These are phyloP conservation scores for Monosporozyma unispora DNA, from an alignment of 805 yeast species.

Conservation along the genomic window DNA sequence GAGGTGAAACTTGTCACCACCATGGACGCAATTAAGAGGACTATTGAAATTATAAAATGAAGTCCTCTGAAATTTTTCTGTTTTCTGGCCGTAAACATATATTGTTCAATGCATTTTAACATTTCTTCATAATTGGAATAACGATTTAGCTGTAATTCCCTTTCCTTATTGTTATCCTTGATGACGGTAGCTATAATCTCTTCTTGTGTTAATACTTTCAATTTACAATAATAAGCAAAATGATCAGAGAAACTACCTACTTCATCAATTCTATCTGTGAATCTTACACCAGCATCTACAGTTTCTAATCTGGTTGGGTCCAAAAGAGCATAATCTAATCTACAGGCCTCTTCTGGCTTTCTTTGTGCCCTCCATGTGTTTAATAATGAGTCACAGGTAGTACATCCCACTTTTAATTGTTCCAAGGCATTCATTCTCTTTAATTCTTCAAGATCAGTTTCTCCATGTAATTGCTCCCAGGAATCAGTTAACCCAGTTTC, in stretches of 20 bases:
- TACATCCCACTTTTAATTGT: conserved; percentile 68
- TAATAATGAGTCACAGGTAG: conserved; percentile 79
- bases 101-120: conserved; percentile 37
- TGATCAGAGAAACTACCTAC: conserved; percentile 86
- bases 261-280: conserved; percentile 57
- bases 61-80: conserved; percentile 57
- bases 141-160: conserved; percentile 11
- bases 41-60: conserved; percentile 54
- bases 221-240: conserved; percentile 60
- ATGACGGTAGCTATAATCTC: neutral
- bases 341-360: conserved; percentile 59
- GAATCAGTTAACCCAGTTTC: conserved; percentile 69
- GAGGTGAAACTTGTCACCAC: conserved; percentile 56
- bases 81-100: conserved; percentile 44
- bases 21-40: conserved; percentile 42
- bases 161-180: neutral
- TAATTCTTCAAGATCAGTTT: conserved; percentile 34
- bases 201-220: conserved; percentile 23
- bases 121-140: conserved; percentile 40
- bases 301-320: conserved; percentile 49
- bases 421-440: conserved; percentile 41
- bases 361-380: conserved; percentile 69
- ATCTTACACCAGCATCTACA: conserved; percentile 56
- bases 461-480: conserved; percentile 65
- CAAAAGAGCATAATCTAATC: conserved; percentile 83